A percentile compares a stretch with the other conserved stretches of the same genome.
phyloP scores from a whole-genome alignment of 768 basidiomycete genomes.

The Austroboletus festivus region DNA sequence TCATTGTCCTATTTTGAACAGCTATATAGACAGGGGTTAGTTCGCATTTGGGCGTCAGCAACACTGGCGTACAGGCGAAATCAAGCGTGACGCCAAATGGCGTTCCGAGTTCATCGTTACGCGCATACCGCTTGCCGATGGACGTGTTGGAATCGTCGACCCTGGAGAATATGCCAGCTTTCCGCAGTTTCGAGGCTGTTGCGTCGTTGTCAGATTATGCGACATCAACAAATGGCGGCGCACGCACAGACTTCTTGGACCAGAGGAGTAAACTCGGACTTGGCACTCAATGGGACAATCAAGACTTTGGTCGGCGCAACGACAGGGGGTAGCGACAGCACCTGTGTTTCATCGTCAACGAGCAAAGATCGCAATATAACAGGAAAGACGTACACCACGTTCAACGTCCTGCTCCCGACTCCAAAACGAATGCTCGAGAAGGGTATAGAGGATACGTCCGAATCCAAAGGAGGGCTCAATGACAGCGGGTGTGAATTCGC shows the following conservation, averaged over 20 bases:
- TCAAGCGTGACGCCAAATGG: slow-evolving; percentile 96
- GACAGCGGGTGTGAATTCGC: slow-evolving; percentile 96
- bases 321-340: slow-evolving; percentile 83
- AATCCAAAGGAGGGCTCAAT: slow-evolving; percentile 98
- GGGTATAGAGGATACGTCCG: slow-evolving; percentile 89
- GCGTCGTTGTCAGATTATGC: background rate
- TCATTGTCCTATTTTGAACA: slow-evolving; percentile 89
- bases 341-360: slow-evolving; percentile 39
- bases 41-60: background rate
- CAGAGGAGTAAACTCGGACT: slow-evolving; percentile 79
- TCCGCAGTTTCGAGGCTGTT: slow-evolving; percentile 81
- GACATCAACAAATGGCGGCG: background rate
- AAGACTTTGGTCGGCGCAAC: slow-evolving; percentile 96
- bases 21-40: slow-evolving; percentile 44
- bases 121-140: slow-evolving; percentile 95
- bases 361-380: background rate
- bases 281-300: slow-evolving; percentile 90
- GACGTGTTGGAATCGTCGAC: slow-evolving; percentile 95
- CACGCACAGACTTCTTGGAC: slow-evolving; percentile 88
- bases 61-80: slow-evolving; percentile 65
- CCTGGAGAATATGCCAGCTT: slow-evolving; percentile 84
- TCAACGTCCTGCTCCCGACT: slow-evolving; percentile 87
- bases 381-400: slow-evolving; percentile 54
- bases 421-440: slow-evolving; percentile 97
- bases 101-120: slow-evolving; percentile 98